Evolutionary conservation across 2,329 filamentous ascomycete species (phyloP).

Genomic region (Oidium heveae): DNA sequence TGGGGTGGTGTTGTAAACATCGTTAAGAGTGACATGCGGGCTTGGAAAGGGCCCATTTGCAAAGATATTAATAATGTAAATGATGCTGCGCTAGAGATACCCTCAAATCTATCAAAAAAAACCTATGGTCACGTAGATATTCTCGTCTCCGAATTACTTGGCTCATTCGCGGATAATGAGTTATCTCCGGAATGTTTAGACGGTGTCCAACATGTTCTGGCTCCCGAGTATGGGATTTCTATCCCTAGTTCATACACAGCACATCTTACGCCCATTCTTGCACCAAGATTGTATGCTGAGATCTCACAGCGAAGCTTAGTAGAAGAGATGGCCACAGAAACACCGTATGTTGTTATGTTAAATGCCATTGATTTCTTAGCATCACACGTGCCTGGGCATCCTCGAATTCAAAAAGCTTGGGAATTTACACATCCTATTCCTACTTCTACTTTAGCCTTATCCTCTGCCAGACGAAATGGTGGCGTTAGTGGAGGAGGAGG

Average conservation of each 20-base stretch:
- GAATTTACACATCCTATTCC: slow-evolving; percentile 57
- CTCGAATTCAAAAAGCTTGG: slow-evolving; percentile 53
- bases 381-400: slow-evolving; percentile 28
- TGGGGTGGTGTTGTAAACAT: slow-evolving; percentile 66
- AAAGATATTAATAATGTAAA: slow-evolving; percentile 10
- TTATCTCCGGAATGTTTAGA: slow-evolving; percentile 90
- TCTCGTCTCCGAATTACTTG: slow-evolving; percentile 75
- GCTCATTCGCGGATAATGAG: slow-evolving; percentile 92
- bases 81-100: slow-evolving; percentile 14
- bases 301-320: slow-evolving; percentile 33
- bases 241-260: slow-evolving; percentile 88
- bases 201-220: slow-evolving; percentile 77
- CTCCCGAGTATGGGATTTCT: slow-evolving; percentile 57
- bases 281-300: slow-evolving; percentile 65
- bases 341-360: slow-evolving; percentile 83
- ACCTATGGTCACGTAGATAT: slow-evolving; percentile 58
- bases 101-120: slow-evolving; percentile 16
- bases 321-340: slow-evolving; percentile 57
- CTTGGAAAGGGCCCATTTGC: slow-evolving; percentile 63
- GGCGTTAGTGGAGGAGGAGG: slow-evolving; percentile 40
- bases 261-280: slow-evolving; percentile 74
- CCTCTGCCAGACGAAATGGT: slow-evolving; percentile 33
- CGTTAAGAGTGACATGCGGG: slow-evolving; percentile 90
- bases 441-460: slow-evolving; percentile 25
- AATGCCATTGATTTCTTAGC: slow-evolving; percentile 74